Evolutionary conservation across 2,329 filamentous ascomycete genomes (phyloP), one percentile per base, ranked within the genome.

Genomic region (Penicillium thymicola): DNA sequence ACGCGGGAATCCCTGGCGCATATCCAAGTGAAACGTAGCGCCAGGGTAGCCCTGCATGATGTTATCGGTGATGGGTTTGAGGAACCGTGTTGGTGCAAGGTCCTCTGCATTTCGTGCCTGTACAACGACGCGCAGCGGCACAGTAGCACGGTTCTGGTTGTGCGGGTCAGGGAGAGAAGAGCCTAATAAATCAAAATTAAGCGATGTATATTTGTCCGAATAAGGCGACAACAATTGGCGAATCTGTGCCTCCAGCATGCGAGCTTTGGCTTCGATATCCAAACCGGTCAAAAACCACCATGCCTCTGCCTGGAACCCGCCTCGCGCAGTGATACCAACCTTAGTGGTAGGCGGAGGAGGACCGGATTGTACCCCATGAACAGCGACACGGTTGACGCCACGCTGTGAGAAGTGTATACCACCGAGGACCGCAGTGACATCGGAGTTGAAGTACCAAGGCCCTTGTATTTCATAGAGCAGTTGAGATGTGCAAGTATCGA

Each of bases 361-460:
- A 8, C 63, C 66, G 4, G 72, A 72, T 13, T 80, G 65, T 2
- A 76, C 74, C 1, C 82, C 79, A 23, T 76, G 75, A 45, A 84
- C 54, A 3, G 77, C 75, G 2, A 84, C 79, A 7, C 81, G 75
- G 60, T 84, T 77, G 18, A 70, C 68, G 1, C 75, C 76, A 5
- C 80, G 55, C 51, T 85, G 77, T 45, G 82, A 77, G 58, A 86
- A 81, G 55, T 74, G 76, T 37, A 84, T 70, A n/a, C 77, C 71
- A 45, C 77, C 71, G 14, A 85, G 69, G 14, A 81, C 64, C 0
- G 82, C 82, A 0, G 79, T 82, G 30, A 84, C 82, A 59, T 85
- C 82, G 0, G 78, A 80, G 69, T 84, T 84, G 73, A 77, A 82
- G 65, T 85, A 85, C 74, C 77, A 79, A 0, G 79, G 79, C 5